Evolutionary conservation across 2,329 filamentous ascomycete species (phyloP), one percentile per base, ranked within the genome.

Genomic region (Trichophyton equinum): DNA sequence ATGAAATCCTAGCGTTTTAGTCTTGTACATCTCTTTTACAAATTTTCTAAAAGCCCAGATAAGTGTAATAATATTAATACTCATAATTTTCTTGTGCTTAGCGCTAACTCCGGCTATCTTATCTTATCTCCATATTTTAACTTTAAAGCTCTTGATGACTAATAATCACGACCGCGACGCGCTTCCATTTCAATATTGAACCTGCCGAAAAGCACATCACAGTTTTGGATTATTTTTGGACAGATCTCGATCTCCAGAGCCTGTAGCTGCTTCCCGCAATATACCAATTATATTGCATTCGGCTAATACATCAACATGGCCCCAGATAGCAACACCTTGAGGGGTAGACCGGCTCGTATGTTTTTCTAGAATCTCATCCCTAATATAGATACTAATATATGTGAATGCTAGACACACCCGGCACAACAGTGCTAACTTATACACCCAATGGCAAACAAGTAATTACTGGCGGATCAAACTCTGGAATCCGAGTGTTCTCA

Each of bases 391-490:
- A 51, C 22, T 51, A 15, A 51, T 11, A 38, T 36, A 46, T 22
- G 42, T 62, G 18, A 60, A 63, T 20, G 3, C 13, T 61, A 85
- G 84, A 99, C 75, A 91, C 90, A 2, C 86, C 88, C 60, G 95
- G 95, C 65, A 84, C 85, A 61, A 97, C 95, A 1, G 91, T 85
- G 67, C 85, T 95, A 66, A 83, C 88, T 65, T 97, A 97, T 75
- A 96, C 91, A 0, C 89, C 90, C 5, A 86, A 95, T 73, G 94
- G 95, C 64, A 82, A 82, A 67, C 89, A 88, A 68, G 81, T 99
- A 62, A 84, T 97, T 66, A 97, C 94, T 9, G 91, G 91, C 63
- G 94, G 94, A 65, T 87, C 89, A 62, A 96, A 97, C 77, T 95
- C 95, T 70, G 90, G 89, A 6, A 91, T 96, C 69, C 88, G 95